phyloP scores from a whole-genome alignment of 148 eudicot genomes.

The Rhododendron vialii region DNA sequence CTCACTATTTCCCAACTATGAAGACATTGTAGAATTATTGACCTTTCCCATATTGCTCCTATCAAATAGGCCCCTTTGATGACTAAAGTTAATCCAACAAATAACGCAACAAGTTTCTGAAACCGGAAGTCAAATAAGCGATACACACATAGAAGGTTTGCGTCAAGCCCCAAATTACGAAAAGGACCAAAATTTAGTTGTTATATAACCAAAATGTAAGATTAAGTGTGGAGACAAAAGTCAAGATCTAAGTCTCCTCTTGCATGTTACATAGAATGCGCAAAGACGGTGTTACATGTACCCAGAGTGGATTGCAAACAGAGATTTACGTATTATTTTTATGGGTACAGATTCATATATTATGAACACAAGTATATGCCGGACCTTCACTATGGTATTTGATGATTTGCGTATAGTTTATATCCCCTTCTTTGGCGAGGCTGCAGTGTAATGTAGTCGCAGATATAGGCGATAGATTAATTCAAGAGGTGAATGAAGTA shows the following conservation, averaged over 20 bases:
- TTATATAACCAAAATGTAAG: neutral
- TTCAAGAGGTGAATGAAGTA: neutral
- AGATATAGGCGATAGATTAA: neutral
- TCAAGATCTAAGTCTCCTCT: neutral
- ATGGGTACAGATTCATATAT: neutral
- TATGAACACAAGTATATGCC: neutral
- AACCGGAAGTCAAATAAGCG: neutral
- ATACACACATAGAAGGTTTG: neutral
- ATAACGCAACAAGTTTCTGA: neutral
- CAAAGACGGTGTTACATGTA: neutral
- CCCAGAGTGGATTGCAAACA: neutral
- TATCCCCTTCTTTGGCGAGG: neutral
- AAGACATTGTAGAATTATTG: neutral
- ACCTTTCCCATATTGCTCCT: neutral
- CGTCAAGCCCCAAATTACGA: neutral
- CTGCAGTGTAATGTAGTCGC: neutral
- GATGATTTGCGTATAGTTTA: neutral
- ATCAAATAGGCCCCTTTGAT: neutral
- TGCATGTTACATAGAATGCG: neutral
- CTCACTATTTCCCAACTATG: neutral
- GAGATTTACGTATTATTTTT: neutral
- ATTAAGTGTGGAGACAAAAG: neutral
- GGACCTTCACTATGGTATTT: neutral
- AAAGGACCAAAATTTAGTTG: neutral
- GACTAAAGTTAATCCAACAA: neutral